A percentile compares a stretch with the other conserved stretches of the same genome.
phyloP scores from a whole-genome alignment of 2,329 filamentous ascomycete species.

The Plectosphaerella cucumerina region DNA sequence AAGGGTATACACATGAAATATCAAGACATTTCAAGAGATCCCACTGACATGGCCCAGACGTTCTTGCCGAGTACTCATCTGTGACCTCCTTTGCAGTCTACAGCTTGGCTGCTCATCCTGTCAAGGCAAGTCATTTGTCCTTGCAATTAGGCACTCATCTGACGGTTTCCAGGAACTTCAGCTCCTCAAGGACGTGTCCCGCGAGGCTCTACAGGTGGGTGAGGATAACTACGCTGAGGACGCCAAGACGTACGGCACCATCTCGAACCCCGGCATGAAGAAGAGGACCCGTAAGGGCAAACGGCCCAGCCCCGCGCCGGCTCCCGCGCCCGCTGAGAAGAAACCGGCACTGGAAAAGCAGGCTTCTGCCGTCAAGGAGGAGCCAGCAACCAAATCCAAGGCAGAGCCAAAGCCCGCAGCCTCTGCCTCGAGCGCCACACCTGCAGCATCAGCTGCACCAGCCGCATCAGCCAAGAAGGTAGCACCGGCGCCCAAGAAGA shows the following conservation, averaged over 20 bases:
- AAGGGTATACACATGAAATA: conserved; percentile 43
- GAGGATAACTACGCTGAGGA: conserved; percentile 56
- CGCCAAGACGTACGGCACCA: conserved; percentile 65
- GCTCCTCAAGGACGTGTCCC: conserved; percentile 64
- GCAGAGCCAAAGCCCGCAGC: conserved; percentile 18
- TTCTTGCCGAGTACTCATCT: conserved; percentile 64
- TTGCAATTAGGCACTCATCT: neutral
- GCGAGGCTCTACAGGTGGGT: conserved; percentile 54
- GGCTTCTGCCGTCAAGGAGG: conserved; percentile 24
- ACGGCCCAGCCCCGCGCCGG: conserved; percentile 18
- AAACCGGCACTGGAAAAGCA: conserved; percentile 22
- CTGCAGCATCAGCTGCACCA: conserved; percentile 24
- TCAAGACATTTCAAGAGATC: neutral
- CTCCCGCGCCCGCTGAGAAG: conserved; percentile 23
- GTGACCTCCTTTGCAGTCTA: conserved; percentile 82
- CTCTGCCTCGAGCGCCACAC: conserved; percentile 23
- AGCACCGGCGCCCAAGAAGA: conserved; percentile 15
- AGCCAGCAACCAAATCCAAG: conserved; percentile 34
- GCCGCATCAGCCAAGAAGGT: conserved; percentile 34
- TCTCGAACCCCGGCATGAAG: conserved; percentile 66
- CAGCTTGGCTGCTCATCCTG: conserved; percentile 67
- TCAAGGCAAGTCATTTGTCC: conserved; percentile 46
- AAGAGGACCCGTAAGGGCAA: conserved; percentile 39
- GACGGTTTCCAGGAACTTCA: conserved; percentile 51
- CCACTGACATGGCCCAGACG: conserved; percentile 40